Percentiles rank a stretch among this genome's conserved stretches.
phyloP scores from a whole-genome alignment of 2,329 filamentous ascomycete genomes.

The Fusarium pininemorale region DNA sequence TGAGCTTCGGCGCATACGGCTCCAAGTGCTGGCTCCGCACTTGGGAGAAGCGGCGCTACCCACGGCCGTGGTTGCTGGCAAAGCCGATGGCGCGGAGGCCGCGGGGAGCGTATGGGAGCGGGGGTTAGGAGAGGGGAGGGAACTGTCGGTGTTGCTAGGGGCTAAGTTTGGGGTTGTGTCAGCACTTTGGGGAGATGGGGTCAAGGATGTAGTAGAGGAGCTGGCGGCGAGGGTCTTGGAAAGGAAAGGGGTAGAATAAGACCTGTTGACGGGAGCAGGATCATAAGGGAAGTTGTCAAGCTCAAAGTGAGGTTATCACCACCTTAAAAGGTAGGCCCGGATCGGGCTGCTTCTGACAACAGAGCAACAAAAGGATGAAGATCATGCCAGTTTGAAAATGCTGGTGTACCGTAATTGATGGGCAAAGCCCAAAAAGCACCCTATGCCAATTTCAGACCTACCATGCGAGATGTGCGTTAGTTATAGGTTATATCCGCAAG shows the following conservation, averaged over 20 bases:
- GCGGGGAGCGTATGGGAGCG: conserved; percentile 25
- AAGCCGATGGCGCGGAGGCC: conserved; percentile 23
- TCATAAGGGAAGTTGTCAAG: neutral
- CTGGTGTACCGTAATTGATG: neutral
- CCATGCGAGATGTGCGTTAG: neutral
- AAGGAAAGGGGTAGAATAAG: conserved; percentile 10
- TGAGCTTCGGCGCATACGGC: conserved; percentile 19
- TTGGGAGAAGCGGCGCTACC: conserved; percentile 6
- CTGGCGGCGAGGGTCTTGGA: conserved; percentile 23
- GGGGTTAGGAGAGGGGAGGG: conserved; percentile 14
- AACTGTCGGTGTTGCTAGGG: conserved; percentile 21
- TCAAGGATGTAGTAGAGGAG: conserved; percentile 34
- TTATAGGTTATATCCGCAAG: neutral
- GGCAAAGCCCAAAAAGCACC: neutral
- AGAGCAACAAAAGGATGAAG: neutral
- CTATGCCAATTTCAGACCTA: neutral
- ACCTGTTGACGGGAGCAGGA: neutral
- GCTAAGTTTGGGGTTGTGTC: conserved; percentile 29
- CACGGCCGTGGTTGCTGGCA: conserved; percentile 25
- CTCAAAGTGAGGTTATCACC: neutral
- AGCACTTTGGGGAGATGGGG: conserved; percentile 31
- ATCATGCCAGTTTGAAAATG: neutral
- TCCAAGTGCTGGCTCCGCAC: conserved; percentile 11
- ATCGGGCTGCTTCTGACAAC: neutral
- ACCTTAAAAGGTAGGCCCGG: neutral